A percentile compares a stretch with the other conserved stretches of the same genome.
These are phyloP conservation scores for Ceratobasidium sp. DNA, from an alignment of 1,284 basidiomycete genomes.

Conservation along the genomic window DNA sequence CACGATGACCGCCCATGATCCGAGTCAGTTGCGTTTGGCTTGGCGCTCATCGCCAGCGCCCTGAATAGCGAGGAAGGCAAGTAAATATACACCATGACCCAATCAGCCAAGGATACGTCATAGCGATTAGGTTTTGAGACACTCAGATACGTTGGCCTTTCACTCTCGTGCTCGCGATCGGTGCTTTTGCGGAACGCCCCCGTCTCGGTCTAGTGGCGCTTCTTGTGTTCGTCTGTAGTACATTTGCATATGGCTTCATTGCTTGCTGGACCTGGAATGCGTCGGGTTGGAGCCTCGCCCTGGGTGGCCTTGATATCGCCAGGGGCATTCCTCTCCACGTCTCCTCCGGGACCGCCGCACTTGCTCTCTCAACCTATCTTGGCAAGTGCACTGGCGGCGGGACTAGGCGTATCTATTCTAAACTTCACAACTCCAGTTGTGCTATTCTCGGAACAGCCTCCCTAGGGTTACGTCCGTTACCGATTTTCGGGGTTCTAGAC, in stretches of 20 bases:
- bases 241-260: slow-evolving; percentile 93
- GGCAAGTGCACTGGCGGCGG: slow-evolving; percentile 71
- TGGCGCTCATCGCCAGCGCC: too few relatives aligned
- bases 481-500: too few relatives aligned
- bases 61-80: too few relatives aligned
- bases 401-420: slow-evolving; percentile 89
- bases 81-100: too few relatives aligned
- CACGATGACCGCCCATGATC: too few relatives aligned
- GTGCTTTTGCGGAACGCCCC: slow-evolving; percentile 93
- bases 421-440: slow-evolving; percentile 87
- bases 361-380: slow-evolving; percentile 93
- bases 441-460: slow-evolving; percentile 88
- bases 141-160: too few relatives aligned
- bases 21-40: too few relatives aligned
- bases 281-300: slow-evolving; percentile 84
- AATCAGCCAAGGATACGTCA: too few relatives aligned
- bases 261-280: slow-evolving; percentile 96
- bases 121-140: too few relatives aligned
- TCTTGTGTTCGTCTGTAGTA: slow-evolving; percentile 93
- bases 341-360: slow-evolving; percentile 89
- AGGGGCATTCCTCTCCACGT: slow-evolving; percentile 97
- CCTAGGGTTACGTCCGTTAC: too few relatives aligned
- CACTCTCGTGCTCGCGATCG: slow-evolving; percentile 73
- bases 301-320: slow-evolving; percentile 93
- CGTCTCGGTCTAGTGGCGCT: slow-evolving; percentile 89